phyloP scores from a whole-genome alignment of 2,329 filamentous ascomycete species.

The Coniella vitis region DNA sequence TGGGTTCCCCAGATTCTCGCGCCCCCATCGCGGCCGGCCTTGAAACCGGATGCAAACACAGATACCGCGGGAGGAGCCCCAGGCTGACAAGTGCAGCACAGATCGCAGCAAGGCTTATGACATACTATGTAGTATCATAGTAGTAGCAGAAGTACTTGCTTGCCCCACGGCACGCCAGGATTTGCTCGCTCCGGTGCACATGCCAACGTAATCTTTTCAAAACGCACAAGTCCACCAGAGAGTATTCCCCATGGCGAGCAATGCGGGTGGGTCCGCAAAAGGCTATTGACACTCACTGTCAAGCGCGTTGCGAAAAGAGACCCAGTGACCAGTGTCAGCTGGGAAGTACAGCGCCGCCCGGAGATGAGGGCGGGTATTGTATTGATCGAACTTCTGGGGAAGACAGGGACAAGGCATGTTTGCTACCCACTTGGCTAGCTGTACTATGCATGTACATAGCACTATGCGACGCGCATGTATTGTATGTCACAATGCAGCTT shows the following conservation, averaged over 20 bases:
- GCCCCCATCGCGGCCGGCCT: not conserved
- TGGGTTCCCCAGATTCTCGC: too few species aligned
- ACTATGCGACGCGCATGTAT: not conserved
- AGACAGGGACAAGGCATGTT: conserved; percentile 13
- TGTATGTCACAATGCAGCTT: too few species aligned
- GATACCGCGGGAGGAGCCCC: not conserved
- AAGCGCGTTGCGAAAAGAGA: not conserved
- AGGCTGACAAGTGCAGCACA: not conserved
- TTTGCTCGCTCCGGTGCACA: not conserved
- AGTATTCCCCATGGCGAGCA: not conserved
- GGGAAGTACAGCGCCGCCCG: conserved; percentile 1
- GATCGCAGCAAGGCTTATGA: not conserved
- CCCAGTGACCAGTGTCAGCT: conserved; percentile 5
- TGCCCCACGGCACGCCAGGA: not conserved
- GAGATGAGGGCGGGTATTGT: conserved; percentile 3
- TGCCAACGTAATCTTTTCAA: not conserved
- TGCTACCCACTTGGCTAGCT: not conserved
- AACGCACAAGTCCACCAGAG: not conserved
- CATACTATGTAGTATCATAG: too few species aligned
- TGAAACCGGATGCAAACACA: not conserved
- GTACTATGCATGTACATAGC: not conserved
- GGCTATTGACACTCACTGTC: not conserved
- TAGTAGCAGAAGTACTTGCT: too few species aligned
- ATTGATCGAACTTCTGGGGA: conserved; percentile 16
- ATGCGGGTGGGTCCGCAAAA: not conserved